Evolutionary conservation across 2,329 filamentous ascomycete species (phyloP), one percentile per base, ranked within the genome.

Genomic region (Didymella pinodella): DNA sequence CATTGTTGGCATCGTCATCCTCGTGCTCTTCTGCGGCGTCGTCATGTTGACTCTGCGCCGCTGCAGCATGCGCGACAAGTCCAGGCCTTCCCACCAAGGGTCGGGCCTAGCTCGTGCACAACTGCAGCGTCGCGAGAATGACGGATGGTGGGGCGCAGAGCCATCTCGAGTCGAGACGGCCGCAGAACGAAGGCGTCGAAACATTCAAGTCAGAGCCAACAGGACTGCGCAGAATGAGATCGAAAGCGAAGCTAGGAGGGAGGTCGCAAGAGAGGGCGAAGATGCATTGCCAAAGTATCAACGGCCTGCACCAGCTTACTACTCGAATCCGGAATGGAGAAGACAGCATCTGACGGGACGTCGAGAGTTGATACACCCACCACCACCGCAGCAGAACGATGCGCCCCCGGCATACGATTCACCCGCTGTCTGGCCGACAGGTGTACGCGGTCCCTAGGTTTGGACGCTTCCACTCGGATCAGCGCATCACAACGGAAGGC

Each of bases 371-470:
- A n/a, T 26, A 1, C 16, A 12, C 4, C 18, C 29, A n/a, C 18
- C 43, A 20, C n/a, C n/a, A 11, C 18, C 38, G 6, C 28, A 29
- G 20, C 29, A 20, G 18, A 25, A 16, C 10, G 53, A 57, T 32
- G 36, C 36, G 25, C 47, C 54, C 10, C 54, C 54, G 6, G 47
- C 55, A 3, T 58, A 58, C 25, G 29, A 53, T 22, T 49, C 55
- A 8, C n/a, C 36, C 4, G 49, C 49, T 7, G 49, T 58, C 12
- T 58, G 55, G 54, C 36, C 54, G 20, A 38, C 14, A 14, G 20
- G 20, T 25, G 38, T 41, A 25, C 38, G 20, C 20, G 20, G 4
- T 20, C 20, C 25, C 22, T 43, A 43, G 20, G 14, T 10, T 14
- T 46, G 18, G 40, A 28, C 2, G 28, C 28, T 43, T 31, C 16